Conservation (phyloP, 2,329 filamentous ascomycete species). For the Cyphellophora attinorum region DNA sequence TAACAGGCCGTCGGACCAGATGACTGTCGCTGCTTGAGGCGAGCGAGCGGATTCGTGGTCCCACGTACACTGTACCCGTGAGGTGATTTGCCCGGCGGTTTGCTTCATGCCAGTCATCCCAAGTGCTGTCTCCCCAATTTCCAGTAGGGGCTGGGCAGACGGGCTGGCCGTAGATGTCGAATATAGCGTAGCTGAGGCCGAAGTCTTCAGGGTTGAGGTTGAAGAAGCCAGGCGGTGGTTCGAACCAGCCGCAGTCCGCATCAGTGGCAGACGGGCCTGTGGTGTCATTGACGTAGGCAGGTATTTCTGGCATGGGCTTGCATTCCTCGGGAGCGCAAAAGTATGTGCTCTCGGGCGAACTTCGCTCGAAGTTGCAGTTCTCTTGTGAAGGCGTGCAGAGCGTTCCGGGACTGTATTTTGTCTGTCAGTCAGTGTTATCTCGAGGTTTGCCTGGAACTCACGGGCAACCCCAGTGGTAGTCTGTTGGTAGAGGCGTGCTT, state of each 20-base stretch:
- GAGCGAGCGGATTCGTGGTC: slow-evolving; percentile 5
- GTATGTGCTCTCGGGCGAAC: slow-evolving; percentile 28
- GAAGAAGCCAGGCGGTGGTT: slow-evolving; percentile 40
- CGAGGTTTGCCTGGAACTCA: neutral
- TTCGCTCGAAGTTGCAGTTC: slow-evolving; percentile 29
- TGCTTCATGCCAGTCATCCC: slow-evolving; percentile 3
- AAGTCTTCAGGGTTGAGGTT: slow-evolving; percentile 55
- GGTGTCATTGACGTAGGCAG: slow-evolving; percentile 8
- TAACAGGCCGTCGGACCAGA: slow-evolving; percentile 7
- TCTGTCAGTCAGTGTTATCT: neutral
- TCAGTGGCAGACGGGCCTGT: slow-evolving; percentile 7
- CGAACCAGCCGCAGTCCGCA: slow-evolving; percentile 10
- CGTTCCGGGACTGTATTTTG: slow-evolving; percentile 23
- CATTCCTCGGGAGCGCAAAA: slow-evolving; percentile 31
- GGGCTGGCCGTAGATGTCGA: slow-evolving; percentile 24
- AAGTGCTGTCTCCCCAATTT: neutral
- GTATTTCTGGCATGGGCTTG: slow-evolving; percentile 22
- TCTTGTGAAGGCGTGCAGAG: slow-evolving; percentile 31
- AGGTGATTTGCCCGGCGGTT: neutral
- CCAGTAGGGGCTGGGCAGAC: slow-evolving; percentile 5
- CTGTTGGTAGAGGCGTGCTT: slow-evolving; percentile 17
- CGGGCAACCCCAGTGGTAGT: slow-evolving; percentile 34
- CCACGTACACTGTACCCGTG: slow-evolving; percentile 3
- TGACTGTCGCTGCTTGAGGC: slow-evolving; percentile 6
- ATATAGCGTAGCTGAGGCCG: slow-evolving; percentile 54